phyloP scores from a whole-genome alignment of 305 asterid species.

The Fraxinus angustifolia region DNA sequence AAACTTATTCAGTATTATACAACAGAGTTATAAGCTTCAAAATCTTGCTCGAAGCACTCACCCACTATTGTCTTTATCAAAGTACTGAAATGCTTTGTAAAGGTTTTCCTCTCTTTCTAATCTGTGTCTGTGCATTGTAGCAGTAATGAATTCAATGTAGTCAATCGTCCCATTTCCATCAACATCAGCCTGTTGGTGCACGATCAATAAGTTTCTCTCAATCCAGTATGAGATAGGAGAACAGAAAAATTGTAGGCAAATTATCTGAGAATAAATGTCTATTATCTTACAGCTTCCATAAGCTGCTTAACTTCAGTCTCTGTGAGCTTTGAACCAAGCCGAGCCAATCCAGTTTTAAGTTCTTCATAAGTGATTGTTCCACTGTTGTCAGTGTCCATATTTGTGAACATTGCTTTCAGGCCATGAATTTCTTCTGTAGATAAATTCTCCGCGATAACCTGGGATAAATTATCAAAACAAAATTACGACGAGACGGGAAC shows the following conservation, averaged over 20 bases:
- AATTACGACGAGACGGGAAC: background rate
- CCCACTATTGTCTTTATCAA: conserved; percentile 85
- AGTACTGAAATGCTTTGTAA: conserved; percentile 71
- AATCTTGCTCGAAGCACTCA: conserved; percentile 25
- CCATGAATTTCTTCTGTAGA: conserved; percentile 85
- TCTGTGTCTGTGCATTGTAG: conserved; percentile 91
- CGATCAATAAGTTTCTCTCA: background rate
- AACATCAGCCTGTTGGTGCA: conserved; percentile 62
- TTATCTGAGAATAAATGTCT: background rate
- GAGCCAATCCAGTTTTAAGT: conserved; percentile 70
- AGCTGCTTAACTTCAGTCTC: conserved; percentile 83
- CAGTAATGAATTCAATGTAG: conserved; percentile 79
- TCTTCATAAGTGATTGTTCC: conserved; percentile 89
- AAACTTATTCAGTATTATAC: background rate
- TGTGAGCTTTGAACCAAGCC: conserved; percentile 78
- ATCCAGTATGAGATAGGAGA: background rate
- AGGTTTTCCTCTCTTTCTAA: conserved; percentile 79
- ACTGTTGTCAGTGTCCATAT: conserved; percentile 79
- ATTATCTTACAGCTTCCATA: conserved; percentile 78
- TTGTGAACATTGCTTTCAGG: conserved; percentile 74
- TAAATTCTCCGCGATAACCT: conserved; percentile 88
- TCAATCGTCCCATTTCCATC: conserved; percentile 91
- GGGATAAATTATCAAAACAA: background rate
- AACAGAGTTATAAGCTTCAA: conserved; percentile 5
- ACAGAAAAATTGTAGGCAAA: background rate